Evolutionary conservation across 164 flowering plant species (phyloP).

Genomic region (Stephania cephalantha): DNA sequence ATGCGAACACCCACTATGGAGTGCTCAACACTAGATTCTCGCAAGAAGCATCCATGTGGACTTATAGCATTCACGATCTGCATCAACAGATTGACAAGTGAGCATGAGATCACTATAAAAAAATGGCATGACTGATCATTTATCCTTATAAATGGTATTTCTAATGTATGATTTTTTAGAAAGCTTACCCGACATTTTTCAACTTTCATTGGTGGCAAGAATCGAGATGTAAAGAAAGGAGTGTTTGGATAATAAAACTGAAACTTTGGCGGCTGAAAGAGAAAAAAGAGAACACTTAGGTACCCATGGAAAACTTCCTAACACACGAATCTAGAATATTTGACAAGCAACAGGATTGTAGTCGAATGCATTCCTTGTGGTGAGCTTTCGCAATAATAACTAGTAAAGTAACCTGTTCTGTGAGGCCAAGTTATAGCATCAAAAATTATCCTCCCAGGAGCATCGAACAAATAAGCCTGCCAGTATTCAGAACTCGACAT

Average conservation of each 20-base stretch:
- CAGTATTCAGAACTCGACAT: constrained; percentile 2
- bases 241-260: constrained; percentile 81
- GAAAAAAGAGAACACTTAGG: constrained; percentile 2
- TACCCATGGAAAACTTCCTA: background rate
- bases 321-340: background rate
- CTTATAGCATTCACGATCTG: constrained; percentile 83
- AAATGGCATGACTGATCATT: background rate
- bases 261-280: constrained; percentile 70
- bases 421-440: constrained; percentile 89
- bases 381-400: background rate
- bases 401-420: constrained; percentile 55
- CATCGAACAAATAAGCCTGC: constrained; percentile 87
- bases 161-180: background rate
- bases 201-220: constrained; percentile 86
- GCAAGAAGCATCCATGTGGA: constrained; percentile 93
- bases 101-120: constrained; percentile 10
- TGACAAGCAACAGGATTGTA: background rate
- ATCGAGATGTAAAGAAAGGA: constrained; percentile 93
- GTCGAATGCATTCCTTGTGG: background rate
- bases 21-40: constrained; percentile 71
- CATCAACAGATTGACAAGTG: constrained; percentile 17
- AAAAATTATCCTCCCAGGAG: constrained; percentile 96
- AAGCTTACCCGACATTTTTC: constrained; percentile 76
- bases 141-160: background rate
- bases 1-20: constrained; percentile 83